Percentiles rank a stretch among this genome's conserved stretches.
Conservation (phyloP, 2,329 filamentous ascomycete genomes). For the Aspergillus vadensis region DNA sequence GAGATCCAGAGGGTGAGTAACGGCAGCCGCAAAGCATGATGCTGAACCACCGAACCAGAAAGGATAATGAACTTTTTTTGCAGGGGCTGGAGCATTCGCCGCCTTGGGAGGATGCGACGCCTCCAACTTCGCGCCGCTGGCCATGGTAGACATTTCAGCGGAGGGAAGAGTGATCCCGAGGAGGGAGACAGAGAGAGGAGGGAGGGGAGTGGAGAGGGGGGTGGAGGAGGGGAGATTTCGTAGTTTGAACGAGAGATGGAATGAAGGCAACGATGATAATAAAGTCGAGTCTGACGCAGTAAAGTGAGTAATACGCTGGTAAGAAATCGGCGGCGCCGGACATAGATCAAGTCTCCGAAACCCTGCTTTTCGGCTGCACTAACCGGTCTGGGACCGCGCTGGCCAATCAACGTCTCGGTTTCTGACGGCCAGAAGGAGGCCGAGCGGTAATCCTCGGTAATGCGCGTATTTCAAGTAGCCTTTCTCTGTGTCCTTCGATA, state of each 20-base stretch:
- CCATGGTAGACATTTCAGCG: slow-evolving; percentile 34
- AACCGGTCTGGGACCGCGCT: slow-evolving; percentile 17
- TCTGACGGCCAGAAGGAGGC: slow-evolving; percentile 15
- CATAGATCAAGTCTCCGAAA: slow-evolving; percentile 40
- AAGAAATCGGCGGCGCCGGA: slow-evolving; percentile 22
- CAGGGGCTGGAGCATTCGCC: slow-evolving; percentile 21
- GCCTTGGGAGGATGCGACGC: slow-evolving; percentile 26
- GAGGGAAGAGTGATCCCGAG: neutral
- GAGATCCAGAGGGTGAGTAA: slow-evolving; percentile 91
- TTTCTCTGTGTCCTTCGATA: neutral
- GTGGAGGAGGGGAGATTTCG: slow-evolving; percentile 10
- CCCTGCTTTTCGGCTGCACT: slow-evolving; percentile 23
- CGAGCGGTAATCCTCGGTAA: slow-evolving; percentile 24
- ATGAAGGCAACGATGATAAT: neutral
- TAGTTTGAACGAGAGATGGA: neutral
- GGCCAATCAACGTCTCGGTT: slow-evolving; percentile 39
- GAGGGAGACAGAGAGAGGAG: slow-evolving; percentile 15
- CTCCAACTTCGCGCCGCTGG: slow-evolving; percentile 37
- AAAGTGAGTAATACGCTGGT: slow-evolving; percentile 2
- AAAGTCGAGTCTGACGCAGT: neutral
- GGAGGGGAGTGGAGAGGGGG: slow-evolving; percentile 24
- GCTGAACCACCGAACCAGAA: slow-evolving; percentile 98
- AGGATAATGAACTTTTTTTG: slow-evolving; percentile 61
- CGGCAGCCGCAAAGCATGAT: slow-evolving; percentile 84
- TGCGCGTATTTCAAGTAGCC: slow-evolving; percentile 4